Evolutionary conservation across 1,139 yeast genomes (phyloP), one percentile per base, ranked within the genome.

Genomic region (Lodderomyces theae): DNA sequence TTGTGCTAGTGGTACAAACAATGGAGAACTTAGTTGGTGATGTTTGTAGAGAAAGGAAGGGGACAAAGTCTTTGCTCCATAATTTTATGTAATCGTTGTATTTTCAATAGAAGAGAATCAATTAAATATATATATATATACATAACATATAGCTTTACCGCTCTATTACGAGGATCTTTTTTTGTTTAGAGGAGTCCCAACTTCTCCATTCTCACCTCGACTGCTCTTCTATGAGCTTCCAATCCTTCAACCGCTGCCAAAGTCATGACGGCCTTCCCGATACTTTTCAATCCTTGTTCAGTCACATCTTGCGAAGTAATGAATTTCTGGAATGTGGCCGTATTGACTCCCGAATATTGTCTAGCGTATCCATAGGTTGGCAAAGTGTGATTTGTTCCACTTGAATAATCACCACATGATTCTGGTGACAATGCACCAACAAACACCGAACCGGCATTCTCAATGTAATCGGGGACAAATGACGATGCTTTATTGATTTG

Each of bases 311-410:
- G 98, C 15, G 96, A 79, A 13, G 98, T 92, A 53, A 92, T 86
- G 67, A 86, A 89, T 66, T 94, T 92, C 65, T 87, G 95, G 80
- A 88, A 92, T 0, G 97, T 89, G 38, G 90, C 84, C 24, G 97
- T 90, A 67, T 92, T 92, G 45, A 90, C 97, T 43, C 99, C 99
- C 49, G 95, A 85, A 68, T 92, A 92, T 77, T 88, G 95, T 67
- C 89, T 83, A 37, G 99, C 97, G 59, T 92, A 92, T 39, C 99
- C 98, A 61, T 92, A 92, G 0, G 99, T 92, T 45, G 98, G 99
- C 56, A 92, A 75, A 0, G 98, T 92, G 67, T 90, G 97, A 73
- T 92, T 92, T 5, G 98, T 92, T 59, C 98, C 97, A 48, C 92
- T 82, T 1, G 97, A 89, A 69, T 92, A 94, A 64, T 94, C 98